These are phyloP conservation scores for Euphrasia confusa DNA, from an alignment of 257 asterid genomes.

Conservation along the genomic window DNA sequence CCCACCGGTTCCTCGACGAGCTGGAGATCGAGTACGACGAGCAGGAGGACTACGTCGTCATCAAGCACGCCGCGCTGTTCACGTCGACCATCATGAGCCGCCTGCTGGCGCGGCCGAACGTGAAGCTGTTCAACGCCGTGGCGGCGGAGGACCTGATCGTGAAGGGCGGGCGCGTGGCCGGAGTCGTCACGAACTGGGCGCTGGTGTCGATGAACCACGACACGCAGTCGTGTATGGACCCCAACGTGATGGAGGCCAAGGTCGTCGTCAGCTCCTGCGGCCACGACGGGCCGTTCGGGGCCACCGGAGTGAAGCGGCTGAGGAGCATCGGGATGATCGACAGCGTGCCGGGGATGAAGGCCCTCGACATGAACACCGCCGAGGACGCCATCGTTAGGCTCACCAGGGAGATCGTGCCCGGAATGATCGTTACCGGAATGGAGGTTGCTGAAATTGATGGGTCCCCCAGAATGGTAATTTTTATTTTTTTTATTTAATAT, in stretches of 20 bases:
- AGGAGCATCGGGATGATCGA: conserved; percentile 90
- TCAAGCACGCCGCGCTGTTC: conserved; percentile 87
- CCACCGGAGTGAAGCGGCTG: conserved; percentile 87
- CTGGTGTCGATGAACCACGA: conserved; percentile 85
- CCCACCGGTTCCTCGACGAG: conserved; percentile 52
- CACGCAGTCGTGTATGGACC: conserved; percentile 96
- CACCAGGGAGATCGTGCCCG: conserved; percentile 85
- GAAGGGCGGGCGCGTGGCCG: conserved; percentile 64
- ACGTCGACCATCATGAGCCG: conserved; percentile 93
- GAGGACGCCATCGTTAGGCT: conserved; percentile 88
- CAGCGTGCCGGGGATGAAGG: conserved; percentile 87
- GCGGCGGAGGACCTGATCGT: conserved; percentile 92
- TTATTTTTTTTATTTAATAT: too few relatives aligned
- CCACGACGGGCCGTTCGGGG: conserved; percentile 95
- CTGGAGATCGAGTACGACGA: conserved; percentile 54
- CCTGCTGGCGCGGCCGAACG: conserved; percentile 78
- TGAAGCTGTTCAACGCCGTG: conserved; percentile 84
- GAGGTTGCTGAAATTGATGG: conserved; percentile 96
- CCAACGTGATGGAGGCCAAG: conserved; percentile 85
- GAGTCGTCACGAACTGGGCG: conserved; percentile 94
- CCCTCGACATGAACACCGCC: conserved; percentile 87
- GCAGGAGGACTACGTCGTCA: conserved; percentile 77
- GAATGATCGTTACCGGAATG: conserved; percentile 96
- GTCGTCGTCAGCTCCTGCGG: conserved; percentile 91
- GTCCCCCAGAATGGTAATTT: conserved; percentile 76